A percentile compares a stretch with the other conserved stretches of the same genome.
Conservation (phyloP, 2,329 filamentous ascomycete genomes). For the Pseudogymnoascus sp. region DNA sequence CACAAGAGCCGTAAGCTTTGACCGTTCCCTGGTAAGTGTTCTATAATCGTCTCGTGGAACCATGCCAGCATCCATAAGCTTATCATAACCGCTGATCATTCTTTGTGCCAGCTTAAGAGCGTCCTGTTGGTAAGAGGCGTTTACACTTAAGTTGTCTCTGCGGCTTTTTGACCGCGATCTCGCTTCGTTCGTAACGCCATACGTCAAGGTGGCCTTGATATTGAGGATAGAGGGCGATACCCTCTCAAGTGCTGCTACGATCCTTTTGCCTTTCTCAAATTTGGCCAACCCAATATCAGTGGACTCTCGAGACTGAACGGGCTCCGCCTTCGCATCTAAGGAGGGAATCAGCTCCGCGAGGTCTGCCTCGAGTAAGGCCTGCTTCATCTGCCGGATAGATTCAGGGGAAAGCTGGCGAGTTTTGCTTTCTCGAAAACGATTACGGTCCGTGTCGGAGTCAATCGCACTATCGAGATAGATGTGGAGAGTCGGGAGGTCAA, state of each 20-base stretch:
- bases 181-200: slow-evolving; percentile 16
- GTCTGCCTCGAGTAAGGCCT: neutral
- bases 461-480: slow-evolving; percentile 50
- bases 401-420: neutral
- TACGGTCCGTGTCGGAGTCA: slow-evolving; percentile 32
- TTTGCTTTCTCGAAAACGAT: slow-evolving; percentile 28
- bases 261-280: slow-evolving; percentile 40
- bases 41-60: slow-evolving; percentile 20
- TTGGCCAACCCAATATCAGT: slow-evolving; percentile 27
- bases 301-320: neutral
- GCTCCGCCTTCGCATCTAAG: slow-evolving; percentile 17
- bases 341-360: neutral
- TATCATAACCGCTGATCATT: slow-evolving; percentile 29
- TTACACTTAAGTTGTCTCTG: neutral
- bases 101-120: slow-evolving; percentile 23
- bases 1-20: slow-evolving; percentile 31
- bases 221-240: slow-evolving; percentile 30
- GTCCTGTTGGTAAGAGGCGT: slow-evolving; percentile 13
- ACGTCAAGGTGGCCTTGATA: slow-evolving; percentile 22
- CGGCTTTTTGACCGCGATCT: neutral
- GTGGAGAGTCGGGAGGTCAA: slow-evolving; percentile 44
- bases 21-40: slow-evolving; percentile 22
- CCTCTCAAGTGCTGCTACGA: slow-evolving; percentile 41
- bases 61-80: slow-evolving; percentile 24
- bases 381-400: neutral